A percentile compares a stretch with the other conserved stretches of the same genome.
Conservation (phyloP, 106 monocot genomes). For the Cymbidium sinense region DNA sequence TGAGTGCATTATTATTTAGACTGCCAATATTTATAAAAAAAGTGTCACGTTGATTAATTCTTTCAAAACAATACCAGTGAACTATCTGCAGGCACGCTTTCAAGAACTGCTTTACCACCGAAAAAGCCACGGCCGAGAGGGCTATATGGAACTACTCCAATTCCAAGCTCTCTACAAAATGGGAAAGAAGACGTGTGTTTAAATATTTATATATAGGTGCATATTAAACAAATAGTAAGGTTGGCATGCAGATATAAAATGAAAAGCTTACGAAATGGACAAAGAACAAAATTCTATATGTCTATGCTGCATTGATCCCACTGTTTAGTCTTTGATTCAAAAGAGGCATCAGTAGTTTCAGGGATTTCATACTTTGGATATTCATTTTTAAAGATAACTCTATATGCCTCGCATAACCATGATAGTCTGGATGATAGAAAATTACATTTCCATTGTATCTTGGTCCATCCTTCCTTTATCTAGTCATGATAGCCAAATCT, state of each 20-base stretch:
- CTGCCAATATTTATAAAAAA: background rate
- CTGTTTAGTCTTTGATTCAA: too few relatives aligned
- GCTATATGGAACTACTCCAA: slow-evolving; percentile 47
- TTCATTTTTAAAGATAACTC: too few relatives aligned
- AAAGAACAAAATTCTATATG: too few relatives aligned
- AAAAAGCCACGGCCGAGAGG: slow-evolving; percentile 53
- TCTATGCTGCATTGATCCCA: too few relatives aligned
- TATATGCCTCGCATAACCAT: too few relatives aligned
- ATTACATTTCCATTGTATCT: too few relatives aligned
- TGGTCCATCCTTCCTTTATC: too few relatives aligned
- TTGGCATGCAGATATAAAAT: background rate
- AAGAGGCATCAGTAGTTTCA: too few relatives aligned
- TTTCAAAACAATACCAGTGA: slow-evolving; percentile 17
- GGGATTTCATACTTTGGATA: too few relatives aligned
- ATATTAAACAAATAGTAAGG: background rate
- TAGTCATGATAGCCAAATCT: too few relatives aligned
- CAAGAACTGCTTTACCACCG: slow-evolving; percentile 29
- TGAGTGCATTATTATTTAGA: background rate
- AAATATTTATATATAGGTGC: background rate
- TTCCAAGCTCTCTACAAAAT: slow-evolving; percentile 39
- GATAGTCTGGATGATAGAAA: too few relatives aligned
- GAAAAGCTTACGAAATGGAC: too few relatives aligned
- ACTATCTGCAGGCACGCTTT: slow-evolving; percentile 17
- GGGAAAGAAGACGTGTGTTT: background rate
- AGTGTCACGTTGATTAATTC: background rate